Evolutionary conservation across 257 asterid genomes (phyloP).

Genomic region (Scutellaria galericulata): DNA sequence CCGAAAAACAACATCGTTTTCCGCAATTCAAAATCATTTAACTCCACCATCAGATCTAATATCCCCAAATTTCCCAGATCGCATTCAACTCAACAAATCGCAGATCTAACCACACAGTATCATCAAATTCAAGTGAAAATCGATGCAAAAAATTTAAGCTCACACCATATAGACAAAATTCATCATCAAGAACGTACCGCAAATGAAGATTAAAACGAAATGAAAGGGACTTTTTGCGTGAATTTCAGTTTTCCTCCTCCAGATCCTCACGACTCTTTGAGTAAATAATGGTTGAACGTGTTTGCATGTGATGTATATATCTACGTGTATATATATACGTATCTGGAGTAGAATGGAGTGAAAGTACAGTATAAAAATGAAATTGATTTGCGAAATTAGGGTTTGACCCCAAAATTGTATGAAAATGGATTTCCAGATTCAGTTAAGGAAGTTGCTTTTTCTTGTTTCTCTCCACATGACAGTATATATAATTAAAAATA

Average conservation of each 20-base stretch:
- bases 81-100: slow-evolving; percentile 37
- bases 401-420: slow-evolving; percentile 31
- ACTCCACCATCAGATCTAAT: slow-evolving; percentile 49
- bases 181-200: slow-evolving; percentile 31
- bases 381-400: slow-evolving; percentile 42
- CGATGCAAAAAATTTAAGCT: slow-evolving; percentile 30
- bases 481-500: too few relatives aligned
- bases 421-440: slow-evolving; percentile 20
- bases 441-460: neutral
- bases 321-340: slow-evolving; percentile 5
- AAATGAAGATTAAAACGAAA: slow-evolving; percentile 30
- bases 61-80: slow-evolving; percentile 39
- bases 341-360: slow-evolving; percentile 27
- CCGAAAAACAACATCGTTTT: slow-evolving; percentile 20
- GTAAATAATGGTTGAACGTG: slow-evolving; percentile 42
- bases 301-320: slow-evolving; percentile 49
- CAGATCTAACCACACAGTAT: slow-evolving; percentile 43
- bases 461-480: neutral
- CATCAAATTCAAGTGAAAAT: slow-evolving; percentile 37
- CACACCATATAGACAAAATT: slow-evolving; percentile 6
- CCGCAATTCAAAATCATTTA: slow-evolving; percentile 33
- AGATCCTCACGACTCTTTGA: slow-evolving; percentile 41
- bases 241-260: slow-evolving; percentile 33
- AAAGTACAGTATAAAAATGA: slow-evolving; percentile 34
- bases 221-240: slow-evolving; percentile 37